Evolutionary conservation across 352 stramenopile species (phyloP), one percentile per base, ranked within the genome.

Genomic region (Pythium folliculosum): DNA sequence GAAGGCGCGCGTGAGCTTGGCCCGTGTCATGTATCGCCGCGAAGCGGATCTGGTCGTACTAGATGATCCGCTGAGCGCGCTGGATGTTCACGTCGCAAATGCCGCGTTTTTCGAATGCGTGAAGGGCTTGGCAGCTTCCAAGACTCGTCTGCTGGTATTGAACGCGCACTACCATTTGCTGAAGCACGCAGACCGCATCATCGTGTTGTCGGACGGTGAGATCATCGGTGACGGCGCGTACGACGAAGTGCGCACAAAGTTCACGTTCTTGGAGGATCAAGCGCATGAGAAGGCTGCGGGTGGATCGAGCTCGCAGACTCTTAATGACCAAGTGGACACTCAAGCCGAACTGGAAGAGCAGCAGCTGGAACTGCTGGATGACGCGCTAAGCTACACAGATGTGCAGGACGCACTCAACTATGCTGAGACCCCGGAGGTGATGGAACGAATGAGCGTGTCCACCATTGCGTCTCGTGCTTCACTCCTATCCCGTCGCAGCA

Each of bases 261-360:
- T 96, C 30, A 88, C 97, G 4, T 67, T 89, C 43, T 60, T 92
- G 12, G 76, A 77, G 45, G 75, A 89, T 44, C 65, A 88, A 49
- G 17, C 19, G 43, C 43, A 22, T 17, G 43, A 49, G 17, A 49
- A 49, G 17, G 43, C 17, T 23, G 27, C 27, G 27, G 27, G 27
- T 32, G 27, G 2, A 32, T 32, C 27, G 27, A 32, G 5, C 27
- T 32, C 27, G 27, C 27, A 32, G 27, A 32, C 27, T 32, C 3
- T 32, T 5, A 32, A 32, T 32, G 27, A 32, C 27, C 27, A 32
- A 32, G 27, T 6, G 27, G 27, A 32, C 27, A 5, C 27, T 32
- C 27, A 32, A 32, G 27, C 5, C 5, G 27, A 32, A 32, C 27
- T 32, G 3, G 27, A 32, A 32, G 27, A 32, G 27, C 27, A 5